These are phyloP conservation scores for Botrytis deweyae DNA, from an alignment of 2,329 filamentous ascomycete genomes.

Conservation along the genomic window DNA sequence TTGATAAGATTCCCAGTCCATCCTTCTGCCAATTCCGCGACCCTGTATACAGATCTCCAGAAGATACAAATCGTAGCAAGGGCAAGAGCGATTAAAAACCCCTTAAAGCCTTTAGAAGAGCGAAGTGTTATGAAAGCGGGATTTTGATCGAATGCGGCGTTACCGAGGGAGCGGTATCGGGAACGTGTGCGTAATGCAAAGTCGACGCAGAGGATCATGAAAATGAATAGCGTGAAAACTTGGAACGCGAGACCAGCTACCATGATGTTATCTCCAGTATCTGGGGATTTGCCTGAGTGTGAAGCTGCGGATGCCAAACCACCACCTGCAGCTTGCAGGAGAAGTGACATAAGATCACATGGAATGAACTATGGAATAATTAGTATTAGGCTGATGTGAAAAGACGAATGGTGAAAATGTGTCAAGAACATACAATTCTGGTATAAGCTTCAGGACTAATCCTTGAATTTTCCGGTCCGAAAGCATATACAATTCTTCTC, in stretches of 20 bases:
- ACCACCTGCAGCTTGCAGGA: constrained; percentile 62
- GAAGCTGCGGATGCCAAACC: constrained; percentile 54
- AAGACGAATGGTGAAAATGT: constrained; percentile 37
- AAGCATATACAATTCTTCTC: constrained; percentile 48
- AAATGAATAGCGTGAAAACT: constrained; percentile 52
- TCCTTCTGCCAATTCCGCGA: constrained; percentile 49
- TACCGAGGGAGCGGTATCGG: constrained; percentile 41
- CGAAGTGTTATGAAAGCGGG: constrained; percentile 26
- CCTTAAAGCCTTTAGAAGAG: constrained; percentile 30
- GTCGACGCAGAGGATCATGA: constrained; percentile 48
- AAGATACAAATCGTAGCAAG: constrained; percentile 56
- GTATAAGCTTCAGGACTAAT: constrained; percentile 50
- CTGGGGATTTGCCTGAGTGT: constrained; percentile 40
- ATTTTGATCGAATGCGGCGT: constrained; percentile 29
- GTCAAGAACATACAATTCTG: constrained; percentile 44
- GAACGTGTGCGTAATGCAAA: constrained; percentile 30
- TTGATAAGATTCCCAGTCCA: constrained; percentile 45
- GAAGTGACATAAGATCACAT: constrained; percentile 60
- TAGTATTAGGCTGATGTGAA: background rate
- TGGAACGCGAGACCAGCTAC: constrained; percentile 63
- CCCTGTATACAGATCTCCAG: constrained; percentile 56
- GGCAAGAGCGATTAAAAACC: constrained; percentile 39
- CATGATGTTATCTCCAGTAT: constrained; percentile 59
- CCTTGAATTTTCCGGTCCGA: constrained; percentile 50
- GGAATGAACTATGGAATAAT: constrained; percentile 54